Evolutionary conservation across 2,329 filamentous ascomycete genomes (phyloP).

Genomic region (Cadophora malorum): DNA sequence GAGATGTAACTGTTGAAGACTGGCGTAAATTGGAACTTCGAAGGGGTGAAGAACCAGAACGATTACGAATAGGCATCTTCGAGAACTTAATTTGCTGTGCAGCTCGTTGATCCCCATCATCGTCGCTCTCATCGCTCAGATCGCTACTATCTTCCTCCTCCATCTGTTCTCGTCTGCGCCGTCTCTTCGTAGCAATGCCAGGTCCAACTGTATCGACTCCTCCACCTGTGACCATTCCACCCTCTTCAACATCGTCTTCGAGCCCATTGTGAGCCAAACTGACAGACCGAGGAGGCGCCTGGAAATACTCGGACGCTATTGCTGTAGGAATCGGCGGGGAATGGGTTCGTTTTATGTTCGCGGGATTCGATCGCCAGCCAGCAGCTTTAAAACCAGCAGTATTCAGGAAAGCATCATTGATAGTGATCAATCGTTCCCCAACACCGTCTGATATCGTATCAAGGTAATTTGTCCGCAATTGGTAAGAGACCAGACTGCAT

Average conservation of each 20-base stretch:
- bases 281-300: conserved; percentile 67
- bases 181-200: conserved; percentile 69
- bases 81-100: conserved; percentile 93
- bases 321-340: conserved; percentile 86
- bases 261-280: conserved; percentile 62
- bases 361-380: conserved; percentile 77
- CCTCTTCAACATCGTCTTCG: conserved; percentile 71
- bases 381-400: conserved; percentile 82
- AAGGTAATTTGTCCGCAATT: conserved; percentile 81
- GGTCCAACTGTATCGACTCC: conserved; percentile 72
- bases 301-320: conserved; percentile 84
- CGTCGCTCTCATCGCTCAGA: conserved; percentile 83
- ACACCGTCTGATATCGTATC: conserved; percentile 83
- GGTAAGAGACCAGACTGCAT: conserved; percentile 79
- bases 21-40: conserved; percentile 69
- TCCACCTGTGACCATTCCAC: conserved; percentile 70
- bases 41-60: conserved; percentile 87
- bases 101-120: conserved; percentile 74
- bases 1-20: conserved; percentile 76
- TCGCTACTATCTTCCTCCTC: conserved; percentile 84
- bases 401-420: conserved; percentile 81
- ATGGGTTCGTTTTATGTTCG: conserved; percentile 81
- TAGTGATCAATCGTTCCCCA: conserved; percentile 81
- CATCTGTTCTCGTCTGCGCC: conserved; percentile 73
- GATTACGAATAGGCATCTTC: conserved; percentile 88